These are phyloP conservation scores for Candida multigemmis DNA, from an alignment of 805 yeast species.

Conservation along the genomic window DNA sequence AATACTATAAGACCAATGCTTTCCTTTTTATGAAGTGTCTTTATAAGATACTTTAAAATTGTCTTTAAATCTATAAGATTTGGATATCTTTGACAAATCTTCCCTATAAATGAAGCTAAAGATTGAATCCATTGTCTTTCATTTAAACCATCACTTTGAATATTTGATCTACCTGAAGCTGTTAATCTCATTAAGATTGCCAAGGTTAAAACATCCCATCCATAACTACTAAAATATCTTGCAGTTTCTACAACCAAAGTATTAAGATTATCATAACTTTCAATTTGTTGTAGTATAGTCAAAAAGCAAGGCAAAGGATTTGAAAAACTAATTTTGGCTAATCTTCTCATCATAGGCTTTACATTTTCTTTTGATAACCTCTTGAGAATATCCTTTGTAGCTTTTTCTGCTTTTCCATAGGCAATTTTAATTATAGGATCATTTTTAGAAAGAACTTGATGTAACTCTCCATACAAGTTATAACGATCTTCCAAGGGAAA, in stretches of 20 bases:
- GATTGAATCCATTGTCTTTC: constrained; percentile 84
- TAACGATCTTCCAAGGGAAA: constrained; percentile 60
- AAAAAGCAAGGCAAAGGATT: constrained; percentile 75
- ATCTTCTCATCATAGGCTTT: constrained; percentile 56
- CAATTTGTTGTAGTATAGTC: constrained; percentile 71
- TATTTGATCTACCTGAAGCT: constrained; percentile 48
- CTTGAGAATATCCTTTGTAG: constrained; percentile 70
- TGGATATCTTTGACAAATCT: constrained; percentile 48
- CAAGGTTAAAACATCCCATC: constrained; percentile 79
- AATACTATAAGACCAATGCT: constrained; percentile 54
- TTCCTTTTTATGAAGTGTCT: constrained; percentile 53
- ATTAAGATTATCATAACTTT: constrained; percentile 83
- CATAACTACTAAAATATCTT: constrained; percentile 60
- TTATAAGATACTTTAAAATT: constrained; percentile 48
- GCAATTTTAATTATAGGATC: constrained; percentile 48
- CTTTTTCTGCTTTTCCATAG: constrained; percentile 61
- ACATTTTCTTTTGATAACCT: constrained; percentile 77
- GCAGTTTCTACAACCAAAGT: constrained; percentile 74
- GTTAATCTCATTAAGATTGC: constrained; percentile 66
- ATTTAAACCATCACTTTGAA: constrained; percentile 72
- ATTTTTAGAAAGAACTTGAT: constrained; percentile 47
- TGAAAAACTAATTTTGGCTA: constrained; percentile 62
- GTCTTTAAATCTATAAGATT: constrained; percentile 51
- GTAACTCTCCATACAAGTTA: constrained; percentile 74
- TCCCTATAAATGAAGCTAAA: constrained; percentile 69